These are phyloP conservation scores for Kodamaea kaohsiungensis DNA, from an alignment of 805 yeast genomes.

Conservation along the genomic window DNA sequence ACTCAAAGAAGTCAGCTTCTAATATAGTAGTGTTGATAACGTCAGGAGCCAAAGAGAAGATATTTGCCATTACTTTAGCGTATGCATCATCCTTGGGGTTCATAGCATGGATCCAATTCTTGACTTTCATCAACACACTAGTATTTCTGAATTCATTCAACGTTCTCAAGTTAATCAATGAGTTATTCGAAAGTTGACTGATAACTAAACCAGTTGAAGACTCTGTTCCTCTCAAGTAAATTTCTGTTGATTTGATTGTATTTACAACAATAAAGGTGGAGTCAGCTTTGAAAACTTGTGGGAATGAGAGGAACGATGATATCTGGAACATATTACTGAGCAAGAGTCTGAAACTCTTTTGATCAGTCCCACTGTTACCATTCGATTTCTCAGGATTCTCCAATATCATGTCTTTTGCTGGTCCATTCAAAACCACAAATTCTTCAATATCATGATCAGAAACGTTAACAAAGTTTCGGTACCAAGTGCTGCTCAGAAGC, in stretches of 20 bases:
- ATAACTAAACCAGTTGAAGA: slow-evolving; percentile 47
- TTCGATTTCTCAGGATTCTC: slow-evolving; percentile 12
- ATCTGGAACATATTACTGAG: slow-evolving; percentile 38
- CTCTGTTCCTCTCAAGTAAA: slow-evolving; percentile 56
- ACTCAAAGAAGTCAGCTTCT: slow-evolving; percentile 53
- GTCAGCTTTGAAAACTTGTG: slow-evolving; percentile 37
- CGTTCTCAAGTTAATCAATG: slow-evolving; percentile 58
- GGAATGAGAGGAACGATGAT: slow-evolving; percentile 38
- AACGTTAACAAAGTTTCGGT: slow-evolving; percentile 19
- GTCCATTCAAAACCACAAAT: slow-evolving; percentile 24
- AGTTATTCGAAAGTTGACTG: slow-evolving; percentile 62
- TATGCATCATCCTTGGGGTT: slow-evolving; percentile 30
- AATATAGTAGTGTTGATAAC: slow-evolving; percentile 35
- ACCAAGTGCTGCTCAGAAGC: slow-evolving; percentile 26
- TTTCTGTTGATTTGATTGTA: slow-evolving; percentile 65
- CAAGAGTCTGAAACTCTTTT: slow-evolving; percentile 28
- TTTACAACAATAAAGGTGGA: slow-evolving; percentile 45
- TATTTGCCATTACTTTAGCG: slow-evolving; percentile 32
- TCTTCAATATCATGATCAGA: slow-evolving; percentile 25
- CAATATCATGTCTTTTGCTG: slow-evolving; percentile 31
- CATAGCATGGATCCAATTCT: slow-evolving; percentile 35
- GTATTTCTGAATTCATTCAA: slow-evolving; percentile 40
- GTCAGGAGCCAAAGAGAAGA: slow-evolving; percentile 35
- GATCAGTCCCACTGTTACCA: slow-evolving; percentile 14
- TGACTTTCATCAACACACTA: slow-evolving; percentile 33